phyloP scores from a whole-genome alignment of 345 rosid species.

The Acer saccharum region DNA sequence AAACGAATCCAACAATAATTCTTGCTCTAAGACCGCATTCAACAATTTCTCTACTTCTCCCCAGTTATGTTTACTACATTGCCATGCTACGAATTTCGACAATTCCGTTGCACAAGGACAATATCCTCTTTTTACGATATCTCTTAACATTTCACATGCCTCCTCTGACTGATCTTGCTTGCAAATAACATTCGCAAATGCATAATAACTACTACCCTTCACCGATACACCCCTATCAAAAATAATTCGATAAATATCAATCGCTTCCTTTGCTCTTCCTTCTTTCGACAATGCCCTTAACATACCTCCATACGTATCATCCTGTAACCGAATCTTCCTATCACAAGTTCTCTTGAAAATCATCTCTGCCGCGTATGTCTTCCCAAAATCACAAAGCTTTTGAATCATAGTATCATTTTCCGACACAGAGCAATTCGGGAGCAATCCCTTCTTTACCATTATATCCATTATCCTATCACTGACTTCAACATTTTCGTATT shows the following conservation, averaged over 20 bases:
- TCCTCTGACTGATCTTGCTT: constrained; percentile 39
- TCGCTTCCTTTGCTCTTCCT: constrained; percentile 56
- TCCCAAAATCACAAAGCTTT: constrained; percentile 62
- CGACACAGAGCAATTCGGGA: constrained; percentile 14
- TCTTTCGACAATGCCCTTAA: constrained; percentile 47
- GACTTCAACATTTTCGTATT: constrained; percentile 38
- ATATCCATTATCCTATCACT: constrained; percentile 41
- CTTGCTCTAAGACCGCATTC: constrained; percentile 51
- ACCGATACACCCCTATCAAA: constrained; percentile 31
- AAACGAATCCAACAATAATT: constrained; percentile 43
- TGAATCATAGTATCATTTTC: constrained; percentile 41
- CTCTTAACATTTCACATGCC: constrained; percentile 38
- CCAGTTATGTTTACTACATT: constrained; percentile 53
- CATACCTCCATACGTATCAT: constrained; percentile 54
- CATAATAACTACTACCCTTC: constrained; percentile 43
- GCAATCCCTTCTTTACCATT: constrained; percentile 48
- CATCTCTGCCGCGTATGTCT: constrained; percentile 56
- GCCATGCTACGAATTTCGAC: constrained; percentile 44
- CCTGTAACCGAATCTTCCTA: constrained; percentile 33
- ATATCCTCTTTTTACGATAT: constrained; percentile 50
- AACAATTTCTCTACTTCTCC: constrained; percentile 55
- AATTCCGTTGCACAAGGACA: constrained; percentile 42
- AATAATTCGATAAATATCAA: constrained; percentile 37
- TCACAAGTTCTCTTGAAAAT: constrained; percentile 49
- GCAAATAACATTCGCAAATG: constrained; percentile 54